A percentile compares a stretch with the other conserved stretches of the same genome.
Evolutionary conservation across 352 stramenopile genomes (phyloP).

Genomic region (Thalassiosira livingstoniorum): DNA sequence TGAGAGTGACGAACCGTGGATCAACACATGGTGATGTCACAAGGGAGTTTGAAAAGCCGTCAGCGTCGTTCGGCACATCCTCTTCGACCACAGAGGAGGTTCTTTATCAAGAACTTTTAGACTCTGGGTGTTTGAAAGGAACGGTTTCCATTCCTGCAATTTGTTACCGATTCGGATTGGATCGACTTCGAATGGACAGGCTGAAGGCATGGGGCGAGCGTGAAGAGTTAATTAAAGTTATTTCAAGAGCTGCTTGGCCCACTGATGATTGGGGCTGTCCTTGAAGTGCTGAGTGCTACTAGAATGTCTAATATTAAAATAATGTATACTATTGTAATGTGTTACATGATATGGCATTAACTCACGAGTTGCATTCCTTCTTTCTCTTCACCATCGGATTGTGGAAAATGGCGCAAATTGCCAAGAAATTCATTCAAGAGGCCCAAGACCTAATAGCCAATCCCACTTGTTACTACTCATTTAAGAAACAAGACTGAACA

Average conservation of each 20-base stretch:
- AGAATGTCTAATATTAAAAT: no score
- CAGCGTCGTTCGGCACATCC: neutral
- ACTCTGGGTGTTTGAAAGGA: slow-evolving; percentile 32
- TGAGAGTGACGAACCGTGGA: slow-evolving; percentile 4
- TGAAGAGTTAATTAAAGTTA: slow-evolving; percentile 14
- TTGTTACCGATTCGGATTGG: slow-evolving; percentile 41
- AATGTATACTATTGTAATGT: no score
- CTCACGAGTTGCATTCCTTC: no score
- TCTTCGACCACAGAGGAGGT: slow-evolving; percentile 19
- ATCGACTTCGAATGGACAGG: slow-evolving; percentile 27
- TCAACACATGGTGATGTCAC: slow-evolving; percentile 6
- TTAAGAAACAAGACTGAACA: no score
- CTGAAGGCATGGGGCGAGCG: slow-evolving; percentile 31
- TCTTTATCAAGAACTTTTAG: slow-evolving; percentile 41
- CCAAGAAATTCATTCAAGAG: no score
- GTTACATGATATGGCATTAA: no score
- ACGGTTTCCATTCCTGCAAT: slow-evolving; percentile 28
- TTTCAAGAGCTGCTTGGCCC: slow-evolving; percentile 13
- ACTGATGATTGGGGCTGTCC: slow-evolving; percentile 1
- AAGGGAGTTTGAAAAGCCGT: neutral
- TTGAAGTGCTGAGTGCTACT: no score
- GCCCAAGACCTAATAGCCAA: no score
- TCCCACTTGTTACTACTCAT: no score
- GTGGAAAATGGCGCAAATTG: no score
- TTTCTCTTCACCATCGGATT: no score